Evolutionary conservation across 768 basidiomycete genomes (phyloP).

Genomic region (Coprinellus aureogranulatus): DNA sequence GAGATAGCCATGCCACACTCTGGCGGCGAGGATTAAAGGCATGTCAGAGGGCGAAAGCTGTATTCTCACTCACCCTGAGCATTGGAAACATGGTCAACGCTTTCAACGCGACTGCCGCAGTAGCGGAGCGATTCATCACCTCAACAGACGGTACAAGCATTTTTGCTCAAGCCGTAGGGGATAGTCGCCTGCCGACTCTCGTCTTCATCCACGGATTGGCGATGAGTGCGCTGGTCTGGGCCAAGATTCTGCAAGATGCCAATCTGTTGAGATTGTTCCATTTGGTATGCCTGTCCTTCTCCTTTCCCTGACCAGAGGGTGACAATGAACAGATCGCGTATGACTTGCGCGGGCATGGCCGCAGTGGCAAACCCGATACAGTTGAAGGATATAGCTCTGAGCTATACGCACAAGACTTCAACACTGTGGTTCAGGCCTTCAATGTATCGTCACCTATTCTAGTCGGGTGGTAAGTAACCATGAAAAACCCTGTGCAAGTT

Average conservation of each 20-base stretch:
- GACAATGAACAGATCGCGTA: slow-evolving; percentile 13
- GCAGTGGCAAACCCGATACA: slow-evolving; percentile 29
- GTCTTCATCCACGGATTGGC: slow-evolving; percentile 44
- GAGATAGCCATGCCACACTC: too few species aligned
- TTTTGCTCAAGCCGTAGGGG: slow-evolving; percentile 39
- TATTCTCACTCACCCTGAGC: too few species aligned
- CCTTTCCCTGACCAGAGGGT: neutral
- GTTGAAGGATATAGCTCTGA: slow-evolving; percentile 24
- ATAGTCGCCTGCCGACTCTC: slow-evolving; percentile 33
- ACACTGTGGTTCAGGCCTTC: slow-evolving; percentile 28
- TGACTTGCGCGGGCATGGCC: slow-evolving; percentile 34
- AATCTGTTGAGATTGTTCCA: slow-evolving; percentile 22
- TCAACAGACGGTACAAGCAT: slow-evolving; percentile 36
- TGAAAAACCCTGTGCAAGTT: neutral
- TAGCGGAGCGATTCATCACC: too few species aligned
- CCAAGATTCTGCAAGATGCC: slow-evolving; percentile 33
- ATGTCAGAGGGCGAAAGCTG: too few species aligned
- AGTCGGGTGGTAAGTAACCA: neutral
- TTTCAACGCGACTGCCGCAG: too few species aligned
- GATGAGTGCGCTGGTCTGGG: slow-evolving; percentile 33
- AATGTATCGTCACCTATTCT: slow-evolving; percentile 12
- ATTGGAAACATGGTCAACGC: too few species aligned
- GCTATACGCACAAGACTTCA: slow-evolving; percentile 32
- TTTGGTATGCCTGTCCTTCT: slow-evolving; percentile 18
- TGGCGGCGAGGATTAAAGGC: too few species aligned